Evolutionary conservation across 768 basidiomycete genomes (phyloP).

Genomic region (Galerina marginata): DNA sequence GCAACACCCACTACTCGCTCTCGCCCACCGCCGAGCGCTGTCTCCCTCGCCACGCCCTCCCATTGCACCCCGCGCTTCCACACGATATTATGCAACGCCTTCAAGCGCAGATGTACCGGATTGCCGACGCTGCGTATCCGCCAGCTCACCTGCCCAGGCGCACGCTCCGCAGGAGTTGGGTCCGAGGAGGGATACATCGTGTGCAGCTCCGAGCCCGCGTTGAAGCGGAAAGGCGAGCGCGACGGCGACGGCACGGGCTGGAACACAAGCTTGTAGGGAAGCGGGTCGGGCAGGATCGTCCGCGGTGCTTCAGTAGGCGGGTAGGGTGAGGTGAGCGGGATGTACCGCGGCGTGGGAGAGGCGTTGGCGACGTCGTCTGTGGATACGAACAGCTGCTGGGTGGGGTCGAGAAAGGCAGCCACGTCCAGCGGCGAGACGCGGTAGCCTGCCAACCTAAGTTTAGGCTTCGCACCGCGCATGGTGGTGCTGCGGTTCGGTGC

Average conservation of each 20-base stretch:
- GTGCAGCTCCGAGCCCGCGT: conserved; percentile 35
- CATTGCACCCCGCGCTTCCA: conserved; percentile 47
- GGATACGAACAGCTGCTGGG: conserved; percentile 7
- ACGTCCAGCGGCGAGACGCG: conserved; percentile 51
- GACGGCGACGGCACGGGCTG: conserved; percentile 47
- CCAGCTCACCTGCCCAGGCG: conserved; percentile 31
- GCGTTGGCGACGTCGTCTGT: conserved; percentile 19
- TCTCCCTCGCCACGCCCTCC: conserved; percentile 55
- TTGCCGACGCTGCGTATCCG: conserved; percentile 66
- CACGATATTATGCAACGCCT: conserved; percentile 65
- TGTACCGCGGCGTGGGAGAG: conserved; percentile 39
- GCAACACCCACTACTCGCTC: conserved; percentile 65
- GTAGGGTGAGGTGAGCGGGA: conserved; percentile 42
- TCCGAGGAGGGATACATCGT: conserved; percentile 29
- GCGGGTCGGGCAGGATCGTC: conserved; percentile 35
- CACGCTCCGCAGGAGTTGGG: conserved; percentile 11
- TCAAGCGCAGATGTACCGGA: conserved; percentile 60
- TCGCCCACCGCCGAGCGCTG: conserved; percentile 56
- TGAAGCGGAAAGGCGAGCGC: conserved; percentile 46
- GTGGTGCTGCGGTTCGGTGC: conserved; percentile 9
- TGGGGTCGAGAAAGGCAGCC: conserved; percentile 40
- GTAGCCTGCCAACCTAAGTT: conserved; percentile 44
- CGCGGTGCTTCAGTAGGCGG: conserved; percentile 30
- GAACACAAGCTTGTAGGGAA: conserved; percentile 40
- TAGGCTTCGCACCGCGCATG: conserved; percentile 8